Base-by-base conservation (phyloP, 306 rosid genomes). In the Glycine tomentella region DNA sequence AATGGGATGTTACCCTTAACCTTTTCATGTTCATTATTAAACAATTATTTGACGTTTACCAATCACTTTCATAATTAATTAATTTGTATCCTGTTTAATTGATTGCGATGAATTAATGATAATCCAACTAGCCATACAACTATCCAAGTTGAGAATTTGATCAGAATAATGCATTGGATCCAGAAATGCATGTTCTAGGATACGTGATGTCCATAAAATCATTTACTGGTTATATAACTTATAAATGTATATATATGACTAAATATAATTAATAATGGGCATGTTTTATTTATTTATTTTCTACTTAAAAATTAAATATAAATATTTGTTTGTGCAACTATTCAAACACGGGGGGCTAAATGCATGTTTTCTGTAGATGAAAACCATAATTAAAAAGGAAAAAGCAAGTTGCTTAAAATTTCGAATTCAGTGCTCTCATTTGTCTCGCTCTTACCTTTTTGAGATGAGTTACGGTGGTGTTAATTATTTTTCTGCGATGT, bases 1-100 rank as follows among this genome's bases (percentile, higher is more conserved):
- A 11, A 11, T 58, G 38, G 9, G 46, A 9, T 33, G 7, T 16
- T 16, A 17, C 12, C 4, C 64, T 58, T 58, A 6, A 57, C 44
- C 4, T 75, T 74, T 42, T 25, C 45, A 58, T 38, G 69, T 17
- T 58, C 58, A n/a, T n/a, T n/a, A n/a, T 20, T 31, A 59, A 75
- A 45, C 46, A 45, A 59, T 59, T 44, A 59, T 75, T 75, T 20
- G 1, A 20, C 44, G 80, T 46, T 45, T 31, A 36, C 16, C 16
- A 13, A 16, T 75, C 48, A 25, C 16, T 31, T 59, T 61, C 80
- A 36, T 15, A 52, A 72, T 52, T 4, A 53, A 53, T 53, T 4
- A 75, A 25, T 46, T 74, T 75, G 33, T 75, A 61, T 2, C 16
- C 58, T 75, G 57, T 75, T 59, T 45, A 59, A 50, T 75, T 74